phyloP scores from a whole-genome alignment of 169 alveolate species.

The Plasmodium fragile region DNA sequence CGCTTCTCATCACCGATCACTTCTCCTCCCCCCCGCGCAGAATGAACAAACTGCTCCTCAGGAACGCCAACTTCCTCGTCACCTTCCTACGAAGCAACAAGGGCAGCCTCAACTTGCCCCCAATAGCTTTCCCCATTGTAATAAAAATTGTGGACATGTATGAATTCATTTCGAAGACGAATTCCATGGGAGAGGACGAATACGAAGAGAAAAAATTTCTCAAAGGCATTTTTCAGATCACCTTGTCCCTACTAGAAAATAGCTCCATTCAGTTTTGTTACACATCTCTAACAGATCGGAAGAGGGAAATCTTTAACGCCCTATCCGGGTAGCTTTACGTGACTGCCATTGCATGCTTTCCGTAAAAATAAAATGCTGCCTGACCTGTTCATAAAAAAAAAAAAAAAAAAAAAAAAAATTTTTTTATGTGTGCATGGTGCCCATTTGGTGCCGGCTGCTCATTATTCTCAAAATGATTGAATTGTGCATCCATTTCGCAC shows the following conservation, averaged over 20 bases:
- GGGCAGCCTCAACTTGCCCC: conserved; percentile 5
- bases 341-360: neutral
- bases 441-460: neutral
- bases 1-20: neutral
- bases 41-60: conserved; percentile 28
- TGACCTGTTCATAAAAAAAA: conserved; percentile 59
- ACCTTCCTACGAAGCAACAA: conserved; percentile 16
- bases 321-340: conserved; percentile 14
- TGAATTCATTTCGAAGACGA: neutral
- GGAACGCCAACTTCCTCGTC: conserved; percentile 20
- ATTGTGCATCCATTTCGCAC: neutral
- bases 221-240: conserved; percentile 34
- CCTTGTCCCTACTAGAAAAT: conserved; percentile 18
- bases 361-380: conserved; percentile 41
- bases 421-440: neutral
- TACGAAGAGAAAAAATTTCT: conserved; percentile 43
- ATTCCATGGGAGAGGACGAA: conserved; percentile 22
- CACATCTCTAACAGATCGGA: conserved; percentile 29
- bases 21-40: conserved; percentile 12
- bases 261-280: conserved; percentile 46
- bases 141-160: conserved; percentile 60
- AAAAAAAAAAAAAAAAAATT: conserved; percentile 13
- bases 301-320: conserved; percentile 34
- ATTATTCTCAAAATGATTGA: neutral
- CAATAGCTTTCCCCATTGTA: conserved; percentile 46